Evolutionary conservation across 1,284 basidiomycete species (phyloP).

Genomic region (Hymenochaete sp.): DNA sequence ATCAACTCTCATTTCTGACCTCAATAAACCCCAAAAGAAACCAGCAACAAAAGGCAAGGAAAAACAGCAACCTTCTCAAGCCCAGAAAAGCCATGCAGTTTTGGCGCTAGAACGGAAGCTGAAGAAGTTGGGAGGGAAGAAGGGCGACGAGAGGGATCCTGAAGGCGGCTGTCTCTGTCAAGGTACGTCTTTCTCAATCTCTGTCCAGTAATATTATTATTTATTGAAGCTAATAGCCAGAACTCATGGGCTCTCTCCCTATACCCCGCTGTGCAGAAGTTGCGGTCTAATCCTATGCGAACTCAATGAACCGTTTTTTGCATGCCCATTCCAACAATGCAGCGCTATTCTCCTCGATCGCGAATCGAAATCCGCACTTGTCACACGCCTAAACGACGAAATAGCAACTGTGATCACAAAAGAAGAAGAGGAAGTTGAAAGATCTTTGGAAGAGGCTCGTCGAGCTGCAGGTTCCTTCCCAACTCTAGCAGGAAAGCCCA

Average conservation of each 20-base stretch:
- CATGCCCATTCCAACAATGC: conserved; percentile 60
- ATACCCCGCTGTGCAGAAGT: conserved; percentile 44
- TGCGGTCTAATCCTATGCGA: conserved; percentile 59
- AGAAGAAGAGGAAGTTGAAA: conserved; percentile 42
- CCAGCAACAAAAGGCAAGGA: conserved; percentile 21
- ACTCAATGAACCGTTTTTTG: conserved; percentile 44
- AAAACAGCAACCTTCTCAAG: conserved; percentile 26
- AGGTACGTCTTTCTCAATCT: conserved; percentile 31
- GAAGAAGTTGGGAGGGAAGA: conserved; percentile 26
- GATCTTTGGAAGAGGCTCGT: conserved; percentile 38
- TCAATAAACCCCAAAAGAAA: conserved; percentile 27
- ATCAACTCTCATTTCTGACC: conserved; percentile 39
- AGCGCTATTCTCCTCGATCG: conserved; percentile 30
- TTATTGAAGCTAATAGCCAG: conserved; percentile 35
- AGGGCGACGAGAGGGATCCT: conserved; percentile 37
- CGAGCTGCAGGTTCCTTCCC: conserved; percentile 56
- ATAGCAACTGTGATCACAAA: conserved; percentile 35
- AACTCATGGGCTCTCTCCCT: conserved; percentile 44
- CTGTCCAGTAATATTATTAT: background rate
- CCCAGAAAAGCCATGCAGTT: conserved; percentile 41
- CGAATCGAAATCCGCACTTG: conserved; percentile 29
- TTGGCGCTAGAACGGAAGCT: conserved; percentile 35
- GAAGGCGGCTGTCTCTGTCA: conserved; percentile 62
- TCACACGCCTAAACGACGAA: conserved; percentile 35
- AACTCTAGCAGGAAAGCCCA: conserved; percentile 29